Percentiles rank a stretch among this genome's conserved stretches.
Conservation (phyloP, 768 basidiomycete species). For the Pleurotus giganteus region DNA sequence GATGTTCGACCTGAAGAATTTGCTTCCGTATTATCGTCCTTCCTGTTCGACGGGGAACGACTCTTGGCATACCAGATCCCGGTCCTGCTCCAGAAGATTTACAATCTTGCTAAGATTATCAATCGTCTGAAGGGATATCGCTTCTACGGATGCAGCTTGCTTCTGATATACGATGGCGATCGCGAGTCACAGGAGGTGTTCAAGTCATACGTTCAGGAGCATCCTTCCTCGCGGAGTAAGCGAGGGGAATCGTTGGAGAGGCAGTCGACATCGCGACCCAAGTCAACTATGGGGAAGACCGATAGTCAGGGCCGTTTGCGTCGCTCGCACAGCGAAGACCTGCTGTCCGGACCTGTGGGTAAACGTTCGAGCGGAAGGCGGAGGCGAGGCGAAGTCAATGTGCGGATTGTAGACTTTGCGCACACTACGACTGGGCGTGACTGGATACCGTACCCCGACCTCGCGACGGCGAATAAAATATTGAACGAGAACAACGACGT, state of each 20-base stretch:
- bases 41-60: slow-evolving; percentile 80
- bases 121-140: slow-evolving; percentile 90
- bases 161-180: slow-evolving; percentile 98
- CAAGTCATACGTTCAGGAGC: slow-evolving; percentile 57
- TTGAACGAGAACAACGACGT: background rate
- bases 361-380: slow-evolving; percentile 64
- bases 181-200: slow-evolving; percentile 79
- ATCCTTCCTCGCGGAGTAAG: slow-evolving; percentile 66
- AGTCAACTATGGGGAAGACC: slow-evolving; percentile 36
- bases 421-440: slow-evolving; percentile 96
- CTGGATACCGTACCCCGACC: slow-evolving; percentile 68
- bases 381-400: slow-evolving; percentile 88
- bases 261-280: slow-evolving; percentile 28
- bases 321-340: slow-evolving; percentile 78
- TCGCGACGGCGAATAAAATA: slow-evolving; percentile 25
- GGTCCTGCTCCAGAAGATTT: slow-evolving; percentile 83
- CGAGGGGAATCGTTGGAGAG: slow-evolving; percentile 80
- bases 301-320: slow-evolving; percentile 50
- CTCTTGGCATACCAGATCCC: slow-evolving; percentile 93
- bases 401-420: slow-evolving; percentile 97
- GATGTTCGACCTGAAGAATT: slow-evolving; percentile 88
- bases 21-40: slow-evolving; percentile 74
- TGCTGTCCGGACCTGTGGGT: slow-evolving; percentile 63
- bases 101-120: slow-evolving; percentile 90
- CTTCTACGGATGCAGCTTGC: slow-evolving; percentile 96